Evolutionary conservation across 2,329 filamentous ascomycete species (phyloP), one percentile per base, ranked within the genome.

Genomic region (Aspergillus eucalypticola): DNA sequence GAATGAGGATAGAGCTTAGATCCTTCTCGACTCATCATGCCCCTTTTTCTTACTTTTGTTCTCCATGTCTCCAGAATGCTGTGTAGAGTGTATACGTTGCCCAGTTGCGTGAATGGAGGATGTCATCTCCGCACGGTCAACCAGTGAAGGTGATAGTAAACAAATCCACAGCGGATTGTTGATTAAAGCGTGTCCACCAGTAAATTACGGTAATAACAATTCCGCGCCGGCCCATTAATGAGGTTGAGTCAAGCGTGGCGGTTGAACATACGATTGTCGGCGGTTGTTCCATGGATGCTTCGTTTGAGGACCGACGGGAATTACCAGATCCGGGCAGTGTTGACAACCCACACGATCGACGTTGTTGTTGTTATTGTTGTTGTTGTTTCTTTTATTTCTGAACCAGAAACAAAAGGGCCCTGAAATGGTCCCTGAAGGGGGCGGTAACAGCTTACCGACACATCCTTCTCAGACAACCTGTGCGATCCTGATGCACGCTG

Each of bases 151-250:
- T 11, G 32, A 35, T 35, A 35, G 32, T 35, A 35, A 35, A 35
- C 32, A 27, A 50, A 50, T 50, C 46, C 46, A 50, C 46, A n/a
- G 46, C 25, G 46, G 46, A 50, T 50, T 50, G 46, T 50, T 50
- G 46, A 50, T 50, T 50, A 50, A 35, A 50, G 41, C 15, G 46
- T 29, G 25, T 29, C 46, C 46, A 50, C 44, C 46, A n/a, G 46
- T 50, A 50, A 50, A 32, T 50, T 50, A 50, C 46, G 46, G 46
- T 50, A 50, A 29, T 17, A 27, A 15, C 25, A 32, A 50, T 50
- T 29, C 25, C 27, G 5, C 46, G 8, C 25, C 46, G 46, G 13
- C 15, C 46, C 46, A 50, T 50, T 29, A 29, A 27, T 50, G 46
- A 50, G 46, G 46, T 50, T 29, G 46, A 50, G 46, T 50, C 41